A percentile compares a stretch with the other conserved stretches of the same genome.
Evolutionary conservation across 2,329 filamentous ascomycete genomes (phyloP).

Genomic region (Fusarium sp.): DNA sequence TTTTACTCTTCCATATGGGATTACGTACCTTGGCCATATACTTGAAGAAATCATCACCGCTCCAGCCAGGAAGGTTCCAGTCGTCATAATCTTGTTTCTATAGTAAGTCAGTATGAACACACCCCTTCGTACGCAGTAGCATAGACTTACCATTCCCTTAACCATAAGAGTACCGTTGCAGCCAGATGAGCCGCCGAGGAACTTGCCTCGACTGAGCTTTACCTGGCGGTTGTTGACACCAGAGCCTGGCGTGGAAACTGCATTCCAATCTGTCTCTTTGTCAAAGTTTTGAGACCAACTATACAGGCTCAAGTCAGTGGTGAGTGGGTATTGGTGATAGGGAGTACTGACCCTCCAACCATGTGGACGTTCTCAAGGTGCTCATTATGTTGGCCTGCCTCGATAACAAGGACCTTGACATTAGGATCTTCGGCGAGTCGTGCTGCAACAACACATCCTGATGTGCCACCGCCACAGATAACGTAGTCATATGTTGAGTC

Average conservation of each 20-base stretch:
- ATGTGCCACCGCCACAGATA: conserved; percentile 55
- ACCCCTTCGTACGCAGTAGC: accelerated
- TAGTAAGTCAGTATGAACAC: not conserved
- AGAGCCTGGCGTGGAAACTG: conserved; percentile 57
- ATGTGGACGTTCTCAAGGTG: conserved; percentile 65
- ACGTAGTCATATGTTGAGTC: conserved; percentile 52
- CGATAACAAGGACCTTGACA: conserved; percentile 53
- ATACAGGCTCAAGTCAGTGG: not conserved
- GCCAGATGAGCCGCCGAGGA: conserved; percentile 64
- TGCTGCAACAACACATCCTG: conserved; percentile 55
- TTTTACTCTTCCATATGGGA: not conserved
- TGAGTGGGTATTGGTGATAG: too few relatives aligned
- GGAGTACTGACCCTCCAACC: conserved; percentile 59
- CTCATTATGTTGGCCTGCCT: conserved; percentile 57
- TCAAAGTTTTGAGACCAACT: conserved; percentile 63
- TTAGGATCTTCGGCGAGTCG: conserved; percentile 54
- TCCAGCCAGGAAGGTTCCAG: conserved; percentile 68
- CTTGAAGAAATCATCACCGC: conserved; percentile 67
- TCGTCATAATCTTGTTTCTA: conserved; percentile 65
- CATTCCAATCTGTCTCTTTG: conserved; percentile 65
- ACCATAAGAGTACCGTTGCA: conserved; percentile 65
- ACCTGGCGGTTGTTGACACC: conserved; percentile 59
- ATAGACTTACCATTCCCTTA: conserved; percentile 54
- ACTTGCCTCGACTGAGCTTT: conserved; percentile 63
- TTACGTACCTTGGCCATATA: conserved; percentile 66